Evolutionary conservation across 2,329 filamentous ascomycete species (phyloP), one percentile per base, ranked within the genome.

Genomic region (Metarhizium album): DNA sequence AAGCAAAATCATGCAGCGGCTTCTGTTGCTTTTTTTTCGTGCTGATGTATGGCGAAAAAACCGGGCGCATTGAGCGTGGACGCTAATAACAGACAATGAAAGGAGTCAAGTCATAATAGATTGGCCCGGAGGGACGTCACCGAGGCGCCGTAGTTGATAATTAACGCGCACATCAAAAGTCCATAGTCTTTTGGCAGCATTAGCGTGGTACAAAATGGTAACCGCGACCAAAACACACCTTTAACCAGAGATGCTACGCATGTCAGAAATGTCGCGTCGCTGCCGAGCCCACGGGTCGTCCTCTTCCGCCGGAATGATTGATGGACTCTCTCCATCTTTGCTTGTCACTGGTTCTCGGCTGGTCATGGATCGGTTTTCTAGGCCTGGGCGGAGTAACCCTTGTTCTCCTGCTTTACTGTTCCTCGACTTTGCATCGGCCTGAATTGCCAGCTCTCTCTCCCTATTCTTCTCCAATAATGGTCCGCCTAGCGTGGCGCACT

Each of bases 401-500:
- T 67, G 64, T 54, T 61, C 59, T 48, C 68, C 62, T 49, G 69
- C 63, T 55, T 69, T 67, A 43, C 65, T 66, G 51, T 67, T 68
- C 23, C 70, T 66, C 9, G 68, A 70, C 54, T 74, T 75, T 45
- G 70, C 72, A 46, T 76, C 73, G 31, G 68, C 67, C 48, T 75
- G 72, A 48, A 75, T 75, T 56, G 66, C 76, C 58, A 76, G 69
- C 65, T 80, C 79, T 52, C 74, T 73, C 64, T 84, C 80, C 47
- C 80, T 71, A 60, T 84, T 85, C 68, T 89, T 86, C 65, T 93
- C 87, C 48, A 91, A 77, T 49, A 94, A 74, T 47, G 85, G 84
- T 45, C 88, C 86, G 52, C 91, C 90, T 33, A 97, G 82, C 4
- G 93, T 96, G 13, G 90, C 91, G 65, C 91, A 97, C 67, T 96